Evolutionary conservation across 2,329 filamentous ascomycete species (phyloP).

Genomic region (Cercospora brassicicola): DNA sequence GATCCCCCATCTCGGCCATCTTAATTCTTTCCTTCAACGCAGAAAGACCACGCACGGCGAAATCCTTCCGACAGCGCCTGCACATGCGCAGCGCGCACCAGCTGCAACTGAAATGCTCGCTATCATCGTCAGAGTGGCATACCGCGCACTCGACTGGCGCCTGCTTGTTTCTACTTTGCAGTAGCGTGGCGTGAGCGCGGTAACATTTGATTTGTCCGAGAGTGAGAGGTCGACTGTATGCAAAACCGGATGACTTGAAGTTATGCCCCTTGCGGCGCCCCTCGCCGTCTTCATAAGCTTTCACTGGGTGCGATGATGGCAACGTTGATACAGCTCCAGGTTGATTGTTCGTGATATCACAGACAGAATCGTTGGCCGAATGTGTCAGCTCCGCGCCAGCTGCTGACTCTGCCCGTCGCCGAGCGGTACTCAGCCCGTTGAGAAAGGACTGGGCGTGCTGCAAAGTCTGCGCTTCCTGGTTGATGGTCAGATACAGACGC

Average conservation of each 20-base stretch:
- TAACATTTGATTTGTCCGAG: constrained; percentile 36
- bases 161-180: constrained; percentile 34
- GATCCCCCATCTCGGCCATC: constrained; percentile 18
- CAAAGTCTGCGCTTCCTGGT: constrained; percentile 37
- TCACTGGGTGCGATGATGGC: constrained; percentile 20
- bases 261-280: constrained; percentile 32
- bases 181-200: constrained; percentile 31
- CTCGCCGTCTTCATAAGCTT: constrained; percentile 23
- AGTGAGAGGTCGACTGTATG: constrained; percentile 34
- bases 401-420: constrained; percentile 35
- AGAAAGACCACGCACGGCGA: constrained; percentile 27
- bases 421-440: constrained; percentile 37
- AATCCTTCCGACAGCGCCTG: constrained; percentile 30
- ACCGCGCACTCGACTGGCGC: constrained; percentile 40
- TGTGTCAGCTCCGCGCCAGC: constrained; percentile 21
- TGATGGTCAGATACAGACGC: constrained; percentile 8
- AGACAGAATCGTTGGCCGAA: constrained; percentile 18
- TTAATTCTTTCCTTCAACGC: constrained; percentile 30
- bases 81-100: constrained; percentile 40
- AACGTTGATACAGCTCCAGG: constrained; percentile 22
- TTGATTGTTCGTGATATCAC: constrained; percentile 6
- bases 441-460: constrained; percentile 39
- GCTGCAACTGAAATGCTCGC: constrained; percentile 36
- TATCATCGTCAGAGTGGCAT: constrained; percentile 37
- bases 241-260: constrained; percentile 38